These are phyloP conservation scores for Russula sp. DNA, from an alignment of 768 basidiomycete genomes.

Conservation along the genomic window DNA sequence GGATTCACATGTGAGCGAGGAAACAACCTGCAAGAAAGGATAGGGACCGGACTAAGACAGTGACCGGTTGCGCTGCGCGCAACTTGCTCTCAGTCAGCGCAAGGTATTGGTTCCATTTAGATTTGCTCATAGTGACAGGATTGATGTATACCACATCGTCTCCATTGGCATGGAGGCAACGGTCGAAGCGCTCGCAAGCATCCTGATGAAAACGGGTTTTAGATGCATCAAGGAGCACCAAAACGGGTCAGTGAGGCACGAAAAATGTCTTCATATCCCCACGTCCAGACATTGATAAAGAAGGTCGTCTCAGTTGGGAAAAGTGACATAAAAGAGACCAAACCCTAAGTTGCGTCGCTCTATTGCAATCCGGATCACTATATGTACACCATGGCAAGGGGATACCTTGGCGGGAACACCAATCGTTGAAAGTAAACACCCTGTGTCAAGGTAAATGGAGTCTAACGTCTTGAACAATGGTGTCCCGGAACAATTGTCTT, in stretches of 20 bases:
- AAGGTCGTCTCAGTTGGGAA: constrained; percentile 65
- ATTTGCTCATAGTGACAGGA: constrained; percentile 63
- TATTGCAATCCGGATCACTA: not conserved
- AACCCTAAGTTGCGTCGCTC: constrained; percentile 57
- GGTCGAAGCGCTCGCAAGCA: constrained; percentile 80
- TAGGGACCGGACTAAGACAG: constrained; percentile 49
- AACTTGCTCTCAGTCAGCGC: constrained; percentile 40
- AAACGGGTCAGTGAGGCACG: constrained; percentile 60
- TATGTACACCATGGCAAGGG: not conserved
- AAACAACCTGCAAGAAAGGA: not conserved
- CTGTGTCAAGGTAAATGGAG: constrained; percentile 81
- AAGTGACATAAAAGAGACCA: constrained; percentile 60
- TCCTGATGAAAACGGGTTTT: constrained; percentile 86
- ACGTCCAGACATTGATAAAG: constrained; percentile 92
- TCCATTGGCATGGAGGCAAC: constrained; percentile 46
- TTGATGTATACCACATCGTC: constrained; percentile 76
- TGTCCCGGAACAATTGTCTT: not conserved
- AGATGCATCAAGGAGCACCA: constrained; percentile 47
- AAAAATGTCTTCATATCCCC: constrained; percentile 91
- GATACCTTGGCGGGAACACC: constrained; percentile 2
- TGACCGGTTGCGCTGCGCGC: constrained; percentile 39
- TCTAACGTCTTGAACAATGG: constrained; percentile 41
- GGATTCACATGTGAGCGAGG: not conserved
- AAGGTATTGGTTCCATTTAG: constrained; percentile 45
- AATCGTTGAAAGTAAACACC: constrained; percentile 43